phyloP scores from a whole-genome alignment of 345 rosid species.

The Gossypium bickii region DNA sequence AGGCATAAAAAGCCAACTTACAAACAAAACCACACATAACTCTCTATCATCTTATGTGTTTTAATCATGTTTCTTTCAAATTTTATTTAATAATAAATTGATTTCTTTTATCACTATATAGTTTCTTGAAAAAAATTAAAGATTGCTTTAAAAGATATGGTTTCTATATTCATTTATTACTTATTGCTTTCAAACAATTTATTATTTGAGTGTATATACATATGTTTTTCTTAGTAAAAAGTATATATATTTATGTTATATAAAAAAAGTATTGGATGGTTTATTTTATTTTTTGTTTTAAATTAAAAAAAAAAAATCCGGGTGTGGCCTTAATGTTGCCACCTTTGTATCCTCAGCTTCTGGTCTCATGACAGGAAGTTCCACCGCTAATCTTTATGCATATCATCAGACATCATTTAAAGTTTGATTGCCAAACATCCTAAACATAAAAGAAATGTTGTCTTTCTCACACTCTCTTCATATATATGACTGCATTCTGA shows the following conservation, averaged over 20 bases:
- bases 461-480: neutral
- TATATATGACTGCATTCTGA: neutral
- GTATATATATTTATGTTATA: no score
- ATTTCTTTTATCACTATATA: no score
- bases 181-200: neutral
- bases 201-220: no score
- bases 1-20: conserved; percentile 14
- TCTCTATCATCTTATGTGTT: neutral
- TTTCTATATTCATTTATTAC: neutral
- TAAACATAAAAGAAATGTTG: neutral
- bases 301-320: neutral
- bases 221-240: no score
- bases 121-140: no score
- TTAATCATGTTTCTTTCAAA: no score
- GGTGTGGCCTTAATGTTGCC: conserved; percentile 13
- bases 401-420: conserved; percentile 11
- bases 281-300: neutral
- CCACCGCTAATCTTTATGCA: conserved; percentile 13
- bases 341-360: conserved; percentile 9
- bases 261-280: neutral
- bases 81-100: no score
- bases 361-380: conserved; percentile 6
- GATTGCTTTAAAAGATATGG: no score
- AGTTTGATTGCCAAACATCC: neutral
- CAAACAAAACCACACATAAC: conserved; percentile 3